These are phyloP conservation scores for Lablab purpureus DNA, from an alignment of 306 rosid genomes.

Conservation along the genomic window DNA sequence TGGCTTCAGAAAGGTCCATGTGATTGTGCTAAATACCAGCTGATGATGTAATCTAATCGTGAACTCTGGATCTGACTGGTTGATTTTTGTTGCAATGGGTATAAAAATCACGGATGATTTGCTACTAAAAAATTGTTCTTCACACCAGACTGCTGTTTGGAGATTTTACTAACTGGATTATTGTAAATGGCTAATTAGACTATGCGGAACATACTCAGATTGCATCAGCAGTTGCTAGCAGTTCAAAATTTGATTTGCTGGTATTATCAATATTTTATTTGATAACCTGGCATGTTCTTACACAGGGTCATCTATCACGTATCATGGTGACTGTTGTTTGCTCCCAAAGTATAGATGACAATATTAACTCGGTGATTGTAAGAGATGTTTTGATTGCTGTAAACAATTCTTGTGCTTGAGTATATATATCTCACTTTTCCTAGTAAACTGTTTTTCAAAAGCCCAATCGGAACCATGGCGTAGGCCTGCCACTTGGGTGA, in stretches of 20 bases:
- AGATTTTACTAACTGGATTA: slow-evolving; percentile 38
- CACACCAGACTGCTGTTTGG: slow-evolving; percentile 31
- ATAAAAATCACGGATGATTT: slow-evolving; percentile 24
- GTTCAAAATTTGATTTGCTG: slow-evolving; percentile 21
- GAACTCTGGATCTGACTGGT: slow-evolving; percentile 17
- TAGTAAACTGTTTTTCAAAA: background rate
- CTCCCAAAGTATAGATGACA: slow-evolving; percentile 19
- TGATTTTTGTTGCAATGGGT: slow-evolving; percentile 10
- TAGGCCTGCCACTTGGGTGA: background rate
- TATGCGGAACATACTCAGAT: slow-evolving; percentile 22
- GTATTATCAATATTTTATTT: slow-evolving; percentile 21
- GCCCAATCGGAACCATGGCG: background rate
- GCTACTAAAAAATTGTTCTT: background rate
- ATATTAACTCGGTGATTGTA: background rate
- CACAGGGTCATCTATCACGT: slow-evolving; percentile 26
- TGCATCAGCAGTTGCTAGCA: slow-evolving; percentile 36
- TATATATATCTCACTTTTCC: background rate
- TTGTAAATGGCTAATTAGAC: slow-evolving; percentile 39
- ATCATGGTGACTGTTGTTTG: slow-evolving; percentile 11
- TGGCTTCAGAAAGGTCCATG: slow-evolving; percentile 11
- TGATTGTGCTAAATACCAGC: background rate
- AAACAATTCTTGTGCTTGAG: background rate
- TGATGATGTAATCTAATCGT: background rate
- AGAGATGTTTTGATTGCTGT: slow-evolving; percentile 19
- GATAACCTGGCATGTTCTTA: slow-evolving; percentile 31